Conservation (phyloP, 140 eudicot genomes). For the Artemisia princeps region DNA sequence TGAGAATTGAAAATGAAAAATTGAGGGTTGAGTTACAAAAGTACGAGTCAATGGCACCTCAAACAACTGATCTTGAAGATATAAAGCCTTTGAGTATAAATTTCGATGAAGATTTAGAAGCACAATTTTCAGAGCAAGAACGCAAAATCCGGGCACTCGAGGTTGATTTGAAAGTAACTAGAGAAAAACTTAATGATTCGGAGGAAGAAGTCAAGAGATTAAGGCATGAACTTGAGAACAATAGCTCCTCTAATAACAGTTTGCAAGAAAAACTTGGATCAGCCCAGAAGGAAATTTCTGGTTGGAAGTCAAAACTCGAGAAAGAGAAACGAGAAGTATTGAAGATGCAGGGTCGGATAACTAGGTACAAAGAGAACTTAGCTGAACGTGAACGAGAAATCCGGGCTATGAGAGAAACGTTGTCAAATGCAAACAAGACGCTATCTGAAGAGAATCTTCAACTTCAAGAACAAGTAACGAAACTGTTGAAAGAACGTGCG, state of each 20-base stretch:
- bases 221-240: conserved; percentile 43
- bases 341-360: conserved; percentile 55
- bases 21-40: conserved; percentile 32
- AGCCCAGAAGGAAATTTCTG: conserved; percentile 45
- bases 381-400: conserved; percentile 82
- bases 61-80: conserved; percentile 23
- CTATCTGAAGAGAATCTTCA: conserved; percentile 62
- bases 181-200: conserved; percentile 37
- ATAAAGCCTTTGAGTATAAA: not conserved
- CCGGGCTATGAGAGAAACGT: conserved; percentile 58
- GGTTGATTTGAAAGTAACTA: conserved; percentile 37
- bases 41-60: conserved; percentile 26
- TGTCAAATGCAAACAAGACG: conserved; percentile 59
- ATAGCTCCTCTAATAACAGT: conserved; percentile 24
- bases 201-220: conserved; percentile 46
- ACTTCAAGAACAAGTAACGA: conserved; percentile 52
- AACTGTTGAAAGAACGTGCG: conserved; percentile 48
- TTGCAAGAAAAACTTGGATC: conserved; percentile 52
- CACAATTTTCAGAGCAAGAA: conserved; percentile 26
- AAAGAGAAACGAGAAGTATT: conserved; percentile 57
- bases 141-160: conserved; percentile 31
- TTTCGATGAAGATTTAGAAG: conserved; percentile 14
- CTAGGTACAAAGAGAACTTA: conserved; percentile 61
- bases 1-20: conserved; percentile 49
- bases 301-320: conserved; percentile 58